phyloP scores from a whole-genome alignment of 176 grass and related monocot species.

The Elaeis guineensis region DNA sequence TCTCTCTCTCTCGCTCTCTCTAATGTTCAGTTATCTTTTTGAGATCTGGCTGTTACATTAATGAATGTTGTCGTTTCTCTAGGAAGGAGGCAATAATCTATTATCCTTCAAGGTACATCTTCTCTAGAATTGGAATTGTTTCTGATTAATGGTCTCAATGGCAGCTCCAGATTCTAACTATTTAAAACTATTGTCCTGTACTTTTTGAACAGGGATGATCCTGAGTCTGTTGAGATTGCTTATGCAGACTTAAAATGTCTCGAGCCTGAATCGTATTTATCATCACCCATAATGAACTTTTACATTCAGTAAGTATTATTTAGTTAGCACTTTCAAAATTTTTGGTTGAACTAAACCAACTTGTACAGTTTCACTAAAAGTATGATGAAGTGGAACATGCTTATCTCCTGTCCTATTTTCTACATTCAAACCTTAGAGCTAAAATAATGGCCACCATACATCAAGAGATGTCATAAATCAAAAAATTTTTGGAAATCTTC shows the following conservation, averaged over 20 bases:
- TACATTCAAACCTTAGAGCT: no score
- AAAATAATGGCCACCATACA: no score
- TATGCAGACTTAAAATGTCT: slow-evolving; percentile 65
- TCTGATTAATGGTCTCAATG: no score
- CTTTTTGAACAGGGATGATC: slow-evolving; percentile 40
- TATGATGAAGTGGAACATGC: no score
- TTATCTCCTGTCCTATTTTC: no score
- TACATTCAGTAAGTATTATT: slow-evolving; percentile 66
- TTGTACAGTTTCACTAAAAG: no score
- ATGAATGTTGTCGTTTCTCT: slow-evolving; percentile 25
- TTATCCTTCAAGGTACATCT: slow-evolving; percentile 75
- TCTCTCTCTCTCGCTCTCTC: not conserved
- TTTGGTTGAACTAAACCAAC: not conserved
- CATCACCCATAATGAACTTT: slow-evolving; percentile 96
- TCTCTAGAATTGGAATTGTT: not conserved
- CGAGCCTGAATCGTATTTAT: slow-evolving; percentile 60
- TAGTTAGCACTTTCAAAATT: not conserved
- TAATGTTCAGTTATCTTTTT: slow-evolving; percentile 14
- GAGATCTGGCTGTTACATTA: slow-evolving; percentile 11
- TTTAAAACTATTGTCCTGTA: not conserved
- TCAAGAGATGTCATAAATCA: no score
- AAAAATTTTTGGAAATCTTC: no score
- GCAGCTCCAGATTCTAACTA: no score
- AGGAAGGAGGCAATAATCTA: slow-evolving; percentile 51
- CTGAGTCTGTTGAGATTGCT: slow-evolving; percentile 63